These are phyloP conservation scores for Pugionium dolabratum DNA, from an alignment of 345 rosid species.

Conservation along the genomic window DNA sequence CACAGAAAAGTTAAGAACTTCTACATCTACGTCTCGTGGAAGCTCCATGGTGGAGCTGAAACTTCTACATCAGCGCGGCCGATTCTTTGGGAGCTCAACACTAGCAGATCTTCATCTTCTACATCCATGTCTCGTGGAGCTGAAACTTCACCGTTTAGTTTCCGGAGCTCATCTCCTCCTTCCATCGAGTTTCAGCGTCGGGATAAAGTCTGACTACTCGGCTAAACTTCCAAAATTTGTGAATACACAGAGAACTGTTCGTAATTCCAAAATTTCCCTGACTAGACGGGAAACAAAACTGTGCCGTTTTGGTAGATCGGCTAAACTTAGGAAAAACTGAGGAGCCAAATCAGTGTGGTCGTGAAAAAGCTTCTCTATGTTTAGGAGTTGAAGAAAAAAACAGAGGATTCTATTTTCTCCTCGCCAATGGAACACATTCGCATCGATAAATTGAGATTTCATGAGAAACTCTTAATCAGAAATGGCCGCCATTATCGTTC, in stretches of 20 bases:
- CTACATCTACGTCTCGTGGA: no score
- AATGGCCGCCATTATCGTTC: conserved; percentile 45
- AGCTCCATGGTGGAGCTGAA: no score
- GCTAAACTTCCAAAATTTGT: not conserved
- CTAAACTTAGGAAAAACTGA: conserved; percentile 15
- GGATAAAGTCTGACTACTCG: conserved; percentile 2
- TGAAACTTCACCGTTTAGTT: conserved; percentile 2
- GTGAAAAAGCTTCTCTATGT: conserved; percentile 21
- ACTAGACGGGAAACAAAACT: not conserved
- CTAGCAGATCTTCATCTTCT: conserved; percentile 59
- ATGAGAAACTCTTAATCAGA: conserved; percentile 25
- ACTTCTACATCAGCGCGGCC: conserved; percentile 49
- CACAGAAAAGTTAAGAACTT: not conserved
- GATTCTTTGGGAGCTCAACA: conserved; percentile 68
- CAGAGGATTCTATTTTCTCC: conserved; percentile 39
- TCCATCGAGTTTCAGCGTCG: conserved; percentile 27
- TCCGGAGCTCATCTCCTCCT: conserved; percentile 26
- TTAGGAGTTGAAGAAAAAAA: conserved; percentile 8
- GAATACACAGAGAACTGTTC: no score
- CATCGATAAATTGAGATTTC: conserved; percentile 28
- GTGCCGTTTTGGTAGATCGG: not conserved
- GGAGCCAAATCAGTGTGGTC: not conserved
- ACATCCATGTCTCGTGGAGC: conserved; percentile 13
- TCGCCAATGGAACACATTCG: conserved; percentile 28
- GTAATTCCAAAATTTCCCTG: not conserved